Evolutionary conservation across 164 flowering plant genomes (phyloP), one percentile per base, ranked within the genome.

Genomic region (Aristolochia fimbriata): DNA sequence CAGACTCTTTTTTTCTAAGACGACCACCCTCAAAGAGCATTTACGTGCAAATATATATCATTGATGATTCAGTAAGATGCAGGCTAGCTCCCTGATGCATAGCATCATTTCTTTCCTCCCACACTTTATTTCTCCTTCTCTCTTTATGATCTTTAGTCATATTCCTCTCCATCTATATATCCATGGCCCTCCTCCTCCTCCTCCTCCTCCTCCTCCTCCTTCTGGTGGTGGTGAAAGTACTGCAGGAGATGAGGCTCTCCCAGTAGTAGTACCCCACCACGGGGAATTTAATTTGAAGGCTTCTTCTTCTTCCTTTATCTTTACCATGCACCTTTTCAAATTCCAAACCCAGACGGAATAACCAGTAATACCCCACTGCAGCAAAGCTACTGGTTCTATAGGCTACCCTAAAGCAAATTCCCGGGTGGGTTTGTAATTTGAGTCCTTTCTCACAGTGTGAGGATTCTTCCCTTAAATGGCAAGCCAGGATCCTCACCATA

Each of bases 271-370:
- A 27, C 77, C 81, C 81, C 78, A 76, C 78, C 71, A 64, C 47
- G 62, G 62, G 57, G 74, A 77, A 68, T 68, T 76, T 27, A 27
- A 27, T 27, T 76, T 60, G 65, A 64, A 72, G 74, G 63, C 53
- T 47, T 63, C 67, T 55, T 63, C 67, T 55, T 65, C 57, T 54
- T 65, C 14, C 50, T 37, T 37, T 37, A 6, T 55, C 30, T 57
- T 60, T 71, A 33, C 20, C 30, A 27, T 55, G 6, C 74, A 27
- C 30, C 69, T 68, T 72, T 55, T 73, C 15, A 74, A 76, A 56
- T 56, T 56, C 58, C 58, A 27, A 30, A n/a, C 41, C 30, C 41
- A 24, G 13, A 4, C 19, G 30, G n/a, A n/a, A n/a, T n/a, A n/a
- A 27, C 30, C 5, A 27, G 30, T 5, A 27, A 5, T 10, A 37